Conservation (phyloP, 1,139 yeast genomes). For the Debaryomyces fabryi region DNA sequence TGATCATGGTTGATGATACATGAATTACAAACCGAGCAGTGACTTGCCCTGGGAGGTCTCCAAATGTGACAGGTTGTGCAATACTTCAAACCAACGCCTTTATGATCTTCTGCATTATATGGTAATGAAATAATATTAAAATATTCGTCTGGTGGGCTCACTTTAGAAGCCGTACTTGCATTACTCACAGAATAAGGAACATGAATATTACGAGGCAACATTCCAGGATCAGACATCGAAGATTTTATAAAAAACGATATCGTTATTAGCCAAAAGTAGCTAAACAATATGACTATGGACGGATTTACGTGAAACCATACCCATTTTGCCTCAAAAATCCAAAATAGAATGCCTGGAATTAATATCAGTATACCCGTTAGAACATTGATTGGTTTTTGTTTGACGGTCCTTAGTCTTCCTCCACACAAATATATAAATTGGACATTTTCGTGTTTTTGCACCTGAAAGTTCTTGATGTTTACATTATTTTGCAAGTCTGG, state of each 20-base stretch:
- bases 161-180: conserved; percentile 18
- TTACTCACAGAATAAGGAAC: conserved; percentile 29
- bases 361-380: conserved; percentile 38
- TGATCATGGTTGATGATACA: conserved; percentile 50
- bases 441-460: conserved; percentile 30
- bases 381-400: conserved; percentile 38
- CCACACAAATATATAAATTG: conserved; percentile 58
- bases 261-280: conserved; percentile 58
- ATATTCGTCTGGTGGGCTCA: conserved; percentile 61
- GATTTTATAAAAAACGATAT: conserved; percentile 54
- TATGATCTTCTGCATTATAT: conserved; percentile 23
- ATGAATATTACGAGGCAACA: conserved; percentile 70
- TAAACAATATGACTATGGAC: conserved; percentile 56
- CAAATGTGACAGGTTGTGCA: conserved; percentile 52
- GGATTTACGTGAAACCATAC: conserved; percentile 61
- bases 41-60: conserved; percentile 50
- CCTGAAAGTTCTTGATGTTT: conserved; percentile 37
- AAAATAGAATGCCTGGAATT: conserved; percentile 52
- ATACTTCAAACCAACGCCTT: conserved; percentile 46
- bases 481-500: conserved; percentile 12
- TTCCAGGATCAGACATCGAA: conserved; percentile 70
- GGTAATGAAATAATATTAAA: conserved; percentile 61
- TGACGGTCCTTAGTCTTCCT: conserved; percentile 57
- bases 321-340: conserved; percentile 54
- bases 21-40: conserved; percentile 46